These are phyloP conservation scores for Aphanomyces stellatus DNA, from an alignment of 352 stramenopile species.

Conservation along the genomic window DNA sequence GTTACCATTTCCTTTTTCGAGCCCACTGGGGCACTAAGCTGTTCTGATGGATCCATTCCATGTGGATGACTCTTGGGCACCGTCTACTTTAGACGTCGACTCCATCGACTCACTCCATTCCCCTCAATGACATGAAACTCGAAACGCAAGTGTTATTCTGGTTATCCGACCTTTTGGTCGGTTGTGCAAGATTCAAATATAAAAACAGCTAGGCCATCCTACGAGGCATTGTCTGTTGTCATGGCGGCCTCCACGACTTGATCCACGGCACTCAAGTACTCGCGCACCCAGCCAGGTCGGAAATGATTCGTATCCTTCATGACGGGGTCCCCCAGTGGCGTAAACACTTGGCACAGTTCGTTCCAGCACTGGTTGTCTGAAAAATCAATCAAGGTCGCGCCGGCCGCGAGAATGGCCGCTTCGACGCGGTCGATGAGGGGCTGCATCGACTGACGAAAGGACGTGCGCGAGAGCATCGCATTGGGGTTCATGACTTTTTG, in stretches of 20 bases:
- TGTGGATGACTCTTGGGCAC: no score
- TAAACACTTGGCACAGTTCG: constrained; percentile 14
- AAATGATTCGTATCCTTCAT: constrained; percentile 18
- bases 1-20: no score
- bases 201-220: background rate
- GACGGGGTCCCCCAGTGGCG: background rate
- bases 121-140: no score
- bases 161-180: no score
- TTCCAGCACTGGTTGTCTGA: constrained; percentile 18
- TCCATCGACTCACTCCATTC: no score
- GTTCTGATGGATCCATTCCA: no score
- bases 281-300: background rate
- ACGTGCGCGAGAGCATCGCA: background rate
- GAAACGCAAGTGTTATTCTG: no score
- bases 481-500: background rate
- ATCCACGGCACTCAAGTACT: constrained; percentile 3
- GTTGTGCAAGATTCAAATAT: background rate
- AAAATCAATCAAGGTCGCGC: constrained; percentile 13
- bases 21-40: no score
- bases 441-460: background rate
- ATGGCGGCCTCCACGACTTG: background rate
- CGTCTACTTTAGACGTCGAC: no score
- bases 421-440: constrained; percentile 1
- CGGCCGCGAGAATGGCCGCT: background rate
- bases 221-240: background rate